These are phyloP conservation scores for Knoxia roxburghii DNA, from an alignment of 257 asterid genomes.

Conservation along the genomic window DNA sequence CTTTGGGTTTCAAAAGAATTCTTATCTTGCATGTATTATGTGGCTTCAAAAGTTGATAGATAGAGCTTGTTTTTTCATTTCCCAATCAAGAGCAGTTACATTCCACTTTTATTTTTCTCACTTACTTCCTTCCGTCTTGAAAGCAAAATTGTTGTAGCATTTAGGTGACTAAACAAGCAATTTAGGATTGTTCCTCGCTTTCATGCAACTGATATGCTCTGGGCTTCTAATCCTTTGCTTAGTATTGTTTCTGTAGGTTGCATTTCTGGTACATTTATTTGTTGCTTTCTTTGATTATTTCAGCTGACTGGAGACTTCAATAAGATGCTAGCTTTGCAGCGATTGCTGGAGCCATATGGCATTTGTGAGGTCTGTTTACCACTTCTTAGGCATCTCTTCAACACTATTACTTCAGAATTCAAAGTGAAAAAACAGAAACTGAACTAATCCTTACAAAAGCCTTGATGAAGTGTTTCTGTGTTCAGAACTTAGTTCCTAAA, in stretches of 20 bases:
- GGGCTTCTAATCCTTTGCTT: background rate
- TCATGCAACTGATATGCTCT: background rate
- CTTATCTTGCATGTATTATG: background rate
- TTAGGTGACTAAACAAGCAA: background rate
- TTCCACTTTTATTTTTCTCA: background rate
- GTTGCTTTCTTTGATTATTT: conserved; percentile 13
- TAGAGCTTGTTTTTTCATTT: background rate
- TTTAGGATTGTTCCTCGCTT: background rate
- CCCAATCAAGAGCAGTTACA: background rate
- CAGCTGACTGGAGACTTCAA: conserved; percentile 83
- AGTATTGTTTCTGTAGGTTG: conserved; percentile 1
- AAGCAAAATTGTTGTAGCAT: background rate
- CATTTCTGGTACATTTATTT: conserved; percentile 3
- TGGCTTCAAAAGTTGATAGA: background rate
- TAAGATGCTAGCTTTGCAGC: conserved; percentile 81
- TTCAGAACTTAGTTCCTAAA: background rate
- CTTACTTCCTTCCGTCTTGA: background rate
- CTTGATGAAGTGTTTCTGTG: too few relatives aligned
- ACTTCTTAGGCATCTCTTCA: background rate
- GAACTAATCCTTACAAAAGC: too few relatives aligned
- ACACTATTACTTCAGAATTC: background rate
- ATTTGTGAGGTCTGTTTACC: conserved; percentile 73
- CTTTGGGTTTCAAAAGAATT: background rate
- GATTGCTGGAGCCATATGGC: conserved; percentile 72
- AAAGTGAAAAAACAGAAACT: background rate